Conservation (phyloP, 2,329 filamentous ascomycete species). For the Alternaria ethzedia region DNA sequence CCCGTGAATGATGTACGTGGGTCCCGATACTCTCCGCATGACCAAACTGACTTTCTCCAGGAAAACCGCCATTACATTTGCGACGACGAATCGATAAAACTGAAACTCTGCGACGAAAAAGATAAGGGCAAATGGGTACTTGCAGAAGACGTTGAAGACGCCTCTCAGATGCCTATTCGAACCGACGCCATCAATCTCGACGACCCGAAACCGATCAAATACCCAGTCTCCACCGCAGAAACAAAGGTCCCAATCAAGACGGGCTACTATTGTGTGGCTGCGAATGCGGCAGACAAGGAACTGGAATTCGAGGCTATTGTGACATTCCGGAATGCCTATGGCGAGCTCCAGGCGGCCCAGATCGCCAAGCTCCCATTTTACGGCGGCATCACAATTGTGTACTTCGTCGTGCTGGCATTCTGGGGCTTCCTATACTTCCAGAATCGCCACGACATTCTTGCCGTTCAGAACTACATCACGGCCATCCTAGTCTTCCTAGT, state of each 20-base stretch:
- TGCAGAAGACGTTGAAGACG: conserved; percentile 73
- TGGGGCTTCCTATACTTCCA: conserved; percentile 97
- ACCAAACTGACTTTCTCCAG: conserved; percentile 26
- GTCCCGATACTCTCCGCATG: neutral
- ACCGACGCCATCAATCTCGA: conserved; percentile 85
- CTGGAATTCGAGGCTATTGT: conserved; percentile 78
- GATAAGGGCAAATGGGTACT: conserved; percentile 86
- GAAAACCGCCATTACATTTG: conserved; percentile 74
- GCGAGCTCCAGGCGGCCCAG: conserved; percentile 92
- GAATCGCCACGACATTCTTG: conserved; percentile 89
- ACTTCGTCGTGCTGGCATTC: conserved; percentile 83
- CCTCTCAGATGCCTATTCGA: conserved; percentile 74
- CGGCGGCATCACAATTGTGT: conserved; percentile 89
- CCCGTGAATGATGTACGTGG: conserved; percentile 35
- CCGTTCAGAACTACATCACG: conserved; percentile 99
- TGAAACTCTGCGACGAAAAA: conserved; percentile 75
- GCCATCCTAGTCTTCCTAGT: conserved; percentile 94
- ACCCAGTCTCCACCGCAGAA: conserved; percentile 67
- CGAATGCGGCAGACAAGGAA: conserved; percentile 69
- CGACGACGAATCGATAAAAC: conserved; percentile 71
- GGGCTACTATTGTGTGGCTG: conserved; percentile 94
- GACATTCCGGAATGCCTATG: conserved; percentile 94
- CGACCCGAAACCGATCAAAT: conserved; percentile 75
- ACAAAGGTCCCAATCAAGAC: conserved; percentile 64
- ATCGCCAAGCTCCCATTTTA: conserved; percentile 98